Base-by-base conservation (phyloP, 768 basidiomycete genomes). In the Termitomyces sp. region DNA sequence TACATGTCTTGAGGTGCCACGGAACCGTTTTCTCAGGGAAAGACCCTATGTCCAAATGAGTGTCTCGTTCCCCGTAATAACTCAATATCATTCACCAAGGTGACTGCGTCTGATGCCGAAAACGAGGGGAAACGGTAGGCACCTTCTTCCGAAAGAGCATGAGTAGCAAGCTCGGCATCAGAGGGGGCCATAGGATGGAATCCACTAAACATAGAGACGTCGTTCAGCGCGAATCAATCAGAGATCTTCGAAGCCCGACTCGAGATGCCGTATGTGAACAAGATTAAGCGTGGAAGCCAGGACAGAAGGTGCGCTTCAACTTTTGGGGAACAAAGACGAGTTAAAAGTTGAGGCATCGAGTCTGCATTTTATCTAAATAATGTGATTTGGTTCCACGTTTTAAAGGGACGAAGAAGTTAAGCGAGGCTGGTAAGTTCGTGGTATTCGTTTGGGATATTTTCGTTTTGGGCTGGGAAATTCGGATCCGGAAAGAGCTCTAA, bases 21-120 rank as follows among this genome's bases (percentile, higher is more conserved):
- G 83, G 63, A 93, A 93, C n/a, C 91, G 81, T 70, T 93, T 93
- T 61, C 91, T 82, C 51, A 93, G 71, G 3, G 89, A 91, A 52
- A 92, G 80, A 7, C 86, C 85, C 77, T 80, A 55, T 34, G 24
- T 53, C 50, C 24, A 18, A 31, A 29, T 56, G 28, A 41, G 39
- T 44, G 5, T 55, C 48, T 51, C 26, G 39, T 46, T 26, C 29
- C 12, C 18, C 13, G 18, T 34, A 50, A 55, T 59, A 39, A 28
- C 28, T 18, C 18, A 13, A 36, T 15, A 39, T 50, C 7, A 61
- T 72, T 61, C 57, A 85, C 85, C 28, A 93, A 77, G 18, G 90
- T 92, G 54, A 93, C 83, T 15, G 91, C 91, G 63, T 93, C 92
- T 36, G 82, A 78, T 9, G 89, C 84, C 31, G 82, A 81, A 72